Conservation (phyloP, 371 early-diverging fungal species). For the Capillidium rhysosporum region DNA sequence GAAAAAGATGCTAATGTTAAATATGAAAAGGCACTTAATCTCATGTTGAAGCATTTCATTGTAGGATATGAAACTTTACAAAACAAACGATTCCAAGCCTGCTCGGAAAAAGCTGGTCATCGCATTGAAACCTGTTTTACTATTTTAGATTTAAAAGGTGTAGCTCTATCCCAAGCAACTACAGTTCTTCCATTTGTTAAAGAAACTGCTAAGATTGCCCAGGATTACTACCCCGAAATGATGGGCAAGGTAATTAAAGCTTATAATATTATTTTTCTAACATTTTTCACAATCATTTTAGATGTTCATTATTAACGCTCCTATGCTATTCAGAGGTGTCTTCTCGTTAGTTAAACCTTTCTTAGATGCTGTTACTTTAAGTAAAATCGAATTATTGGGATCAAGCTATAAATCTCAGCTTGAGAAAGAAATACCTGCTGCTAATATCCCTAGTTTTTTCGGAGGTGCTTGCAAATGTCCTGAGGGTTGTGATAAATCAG, state of each 20-base stretch:
- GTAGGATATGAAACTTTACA: slow-evolving; percentile 40
- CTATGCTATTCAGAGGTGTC: slow-evolving; percentile 42
- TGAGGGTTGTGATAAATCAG: slow-evolving; percentile 23
- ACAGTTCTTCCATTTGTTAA: slow-evolving; percentile 30
- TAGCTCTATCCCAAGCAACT: slow-evolving; percentile 30
- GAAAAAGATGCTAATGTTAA: slow-evolving; percentile 10
- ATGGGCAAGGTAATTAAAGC: slow-evolving; percentile 19
- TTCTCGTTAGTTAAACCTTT: slow-evolving; percentile 44
- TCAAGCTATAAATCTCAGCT: slow-evolving; percentile 24
- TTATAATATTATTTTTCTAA: background rate
- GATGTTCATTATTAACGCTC: slow-evolving; percentile 55
- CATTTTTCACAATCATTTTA: slow-evolving; percentile 6
- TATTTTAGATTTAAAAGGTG: slow-evolving; percentile 47
- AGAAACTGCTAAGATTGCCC: slow-evolving; percentile 37
- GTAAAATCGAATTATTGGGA: slow-evolving; percentile 41
- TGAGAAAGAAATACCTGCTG: slow-evolving; percentile 29
- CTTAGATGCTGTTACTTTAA: slow-evolving; percentile 45
- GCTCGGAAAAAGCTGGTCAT: slow-evolving; percentile 23
- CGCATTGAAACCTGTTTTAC: slow-evolving; percentile 44
- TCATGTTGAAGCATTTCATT: slow-evolving; percentile 35
- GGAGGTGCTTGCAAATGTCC: slow-evolving; percentile 38
- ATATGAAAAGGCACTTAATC: background rate
- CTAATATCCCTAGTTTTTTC: slow-evolving; percentile 25
- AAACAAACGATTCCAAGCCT: slow-evolving; percentile 31
- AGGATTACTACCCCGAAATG: slow-evolving; percentile 62